A percentile compares a stretch with the other conserved stretches of the same genome.
Conservation (phyloP, 345 rosid genomes). For the Camelina sativa region DNA sequence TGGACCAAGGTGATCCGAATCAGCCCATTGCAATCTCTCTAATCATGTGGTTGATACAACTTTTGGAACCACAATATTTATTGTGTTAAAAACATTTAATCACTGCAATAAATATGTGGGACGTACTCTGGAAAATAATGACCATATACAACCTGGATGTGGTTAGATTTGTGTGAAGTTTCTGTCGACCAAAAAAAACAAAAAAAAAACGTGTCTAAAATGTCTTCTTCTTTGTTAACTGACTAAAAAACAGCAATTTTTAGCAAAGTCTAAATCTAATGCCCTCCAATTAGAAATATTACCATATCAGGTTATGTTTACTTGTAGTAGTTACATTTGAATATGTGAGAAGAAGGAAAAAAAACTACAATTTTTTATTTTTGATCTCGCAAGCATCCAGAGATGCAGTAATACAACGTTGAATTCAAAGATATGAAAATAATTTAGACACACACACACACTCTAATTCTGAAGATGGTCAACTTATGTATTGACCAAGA, state of each 20-base stretch:
- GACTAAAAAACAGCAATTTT: not conserved
- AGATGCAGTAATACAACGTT: constrained; percentile 16
- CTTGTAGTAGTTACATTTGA: constrained; percentile 10
- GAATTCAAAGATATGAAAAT: not conserved
- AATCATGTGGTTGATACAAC: constrained; percentile 10
- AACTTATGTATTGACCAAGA: constrained; percentile 28
- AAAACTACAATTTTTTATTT: not conserved
- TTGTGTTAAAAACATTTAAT: not conserved
- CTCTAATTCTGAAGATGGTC: constrained; percentile 26
- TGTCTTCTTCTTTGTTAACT: constrained; percentile 23
- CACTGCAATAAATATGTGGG: constrained; percentile 1
- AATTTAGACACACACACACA: not conserved
- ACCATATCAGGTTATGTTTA: not conserved
- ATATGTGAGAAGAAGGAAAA: not conserved
- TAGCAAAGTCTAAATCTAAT: constrained; percentile 12
- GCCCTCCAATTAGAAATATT: constrained; percentile 8
- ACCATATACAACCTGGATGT: not conserved
- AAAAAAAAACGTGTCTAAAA: not conserved
- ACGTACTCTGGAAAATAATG: not conserved
- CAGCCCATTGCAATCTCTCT: not conserved
- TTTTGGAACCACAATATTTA: constrained; percentile 6
- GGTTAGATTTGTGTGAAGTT: not conserved
- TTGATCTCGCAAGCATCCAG: constrained; percentile 13
- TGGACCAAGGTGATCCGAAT: constrained; percentile 11
- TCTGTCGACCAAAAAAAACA: too few species aligned